A percentile compares a stretch with the other conserved stretches of the same genome.
phyloP scores from a whole-genome alignment of 2,329 filamentous ascomycete genomes.

The Lachnellula cervina region DNA sequence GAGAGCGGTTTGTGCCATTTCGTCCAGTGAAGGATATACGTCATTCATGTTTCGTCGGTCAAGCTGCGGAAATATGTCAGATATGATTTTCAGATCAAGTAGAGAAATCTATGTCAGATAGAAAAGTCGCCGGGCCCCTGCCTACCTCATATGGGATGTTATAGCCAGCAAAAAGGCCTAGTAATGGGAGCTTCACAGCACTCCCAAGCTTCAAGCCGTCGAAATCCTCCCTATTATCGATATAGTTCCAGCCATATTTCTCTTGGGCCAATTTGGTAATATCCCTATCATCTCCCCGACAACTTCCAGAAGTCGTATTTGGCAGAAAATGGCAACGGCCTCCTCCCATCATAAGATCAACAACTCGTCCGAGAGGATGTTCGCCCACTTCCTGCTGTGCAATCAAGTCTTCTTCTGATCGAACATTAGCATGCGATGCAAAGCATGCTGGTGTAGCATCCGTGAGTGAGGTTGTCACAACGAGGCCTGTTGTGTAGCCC shows the following conservation, averaged over 20 bases:
- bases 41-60: slow-evolving; percentile 77
- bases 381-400: slow-evolving; percentile 88
- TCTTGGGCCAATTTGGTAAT: slow-evolving; percentile 68
- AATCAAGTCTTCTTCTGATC: slow-evolving; percentile 82
- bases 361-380: slow-evolving; percentile 77
- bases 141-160: slow-evolving; percentile 81
- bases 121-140: neutral
- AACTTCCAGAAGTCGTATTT: slow-evolving; percentile 75
- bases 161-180: slow-evolving; percentile 76
- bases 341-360: slow-evolving; percentile 90
- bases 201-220: slow-evolving; percentile 65
- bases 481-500: slow-evolving; percentile 87
- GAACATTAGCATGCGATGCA: slow-evolving; percentile 76
- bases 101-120: neutral
- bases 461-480: slow-evolving; percentile 91
- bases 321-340: slow-evolving; percentile 90
- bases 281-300: slow-evolving; percentile 73
- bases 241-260: slow-evolving; percentile 74
- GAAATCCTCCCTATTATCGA: slow-evolving; percentile 68
- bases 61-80: slow-evolving; percentile 36
- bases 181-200: slow-evolving; percentile 67
- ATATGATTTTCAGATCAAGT: neutral
- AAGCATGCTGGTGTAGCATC: slow-evolving; percentile 97
- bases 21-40: slow-evolving; percentile 79
- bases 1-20: slow-evolving; percentile 84